Conservation (phyloP, 2,329 filamentous ascomycete species). For the Scytalidium sp. region DNA sequence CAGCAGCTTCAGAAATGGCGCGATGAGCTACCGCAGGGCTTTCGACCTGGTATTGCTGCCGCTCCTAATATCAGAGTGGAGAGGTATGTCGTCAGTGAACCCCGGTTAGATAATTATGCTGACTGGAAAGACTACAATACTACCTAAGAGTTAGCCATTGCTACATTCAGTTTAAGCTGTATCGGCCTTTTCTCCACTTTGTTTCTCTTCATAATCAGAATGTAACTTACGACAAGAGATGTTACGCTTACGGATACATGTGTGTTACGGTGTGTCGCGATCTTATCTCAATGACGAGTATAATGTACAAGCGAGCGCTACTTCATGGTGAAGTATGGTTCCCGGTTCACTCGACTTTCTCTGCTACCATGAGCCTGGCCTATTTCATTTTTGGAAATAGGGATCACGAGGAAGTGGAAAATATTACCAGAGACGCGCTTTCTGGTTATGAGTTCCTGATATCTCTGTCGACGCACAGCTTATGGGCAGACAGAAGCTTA, state of each 20-base stretch:
- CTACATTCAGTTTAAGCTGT: constrained; percentile 75
- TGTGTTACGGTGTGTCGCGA: constrained; percentile 58
- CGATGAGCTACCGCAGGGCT: constrained; percentile 63
- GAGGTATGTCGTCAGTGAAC: constrained; percentile 46
- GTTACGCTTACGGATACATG: constrained; percentile 65
- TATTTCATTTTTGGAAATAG: constrained; percentile 73
- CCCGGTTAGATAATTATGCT: constrained; percentile 24
- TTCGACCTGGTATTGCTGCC: constrained; percentile 76
- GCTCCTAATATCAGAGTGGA: constrained; percentile 64
- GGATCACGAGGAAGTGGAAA: neutral
- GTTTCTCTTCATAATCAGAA: constrained; percentile 60
- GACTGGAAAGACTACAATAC: constrained; percentile 52
- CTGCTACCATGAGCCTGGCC: constrained; percentile 70
- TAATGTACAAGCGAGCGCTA: constrained; percentile 69
- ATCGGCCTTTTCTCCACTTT: constrained; percentile 79
- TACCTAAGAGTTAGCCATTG: constrained; percentile 73
- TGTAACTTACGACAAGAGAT: constrained; percentile 63
- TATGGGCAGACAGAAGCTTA: constrained; percentile 23
- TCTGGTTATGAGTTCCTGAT: neutral
- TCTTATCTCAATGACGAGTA: constrained; percentile 72
- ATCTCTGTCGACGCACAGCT: neutral
- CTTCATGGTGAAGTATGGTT: constrained; percentile 80
- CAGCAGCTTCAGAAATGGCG: constrained; percentile 58
- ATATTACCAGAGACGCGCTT: neutral
- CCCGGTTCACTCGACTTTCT: constrained; percentile 76